phyloP scores from a whole-genome alignment of 2,329 filamentous ascomycete species.

The Microcera coccophila region DNA sequence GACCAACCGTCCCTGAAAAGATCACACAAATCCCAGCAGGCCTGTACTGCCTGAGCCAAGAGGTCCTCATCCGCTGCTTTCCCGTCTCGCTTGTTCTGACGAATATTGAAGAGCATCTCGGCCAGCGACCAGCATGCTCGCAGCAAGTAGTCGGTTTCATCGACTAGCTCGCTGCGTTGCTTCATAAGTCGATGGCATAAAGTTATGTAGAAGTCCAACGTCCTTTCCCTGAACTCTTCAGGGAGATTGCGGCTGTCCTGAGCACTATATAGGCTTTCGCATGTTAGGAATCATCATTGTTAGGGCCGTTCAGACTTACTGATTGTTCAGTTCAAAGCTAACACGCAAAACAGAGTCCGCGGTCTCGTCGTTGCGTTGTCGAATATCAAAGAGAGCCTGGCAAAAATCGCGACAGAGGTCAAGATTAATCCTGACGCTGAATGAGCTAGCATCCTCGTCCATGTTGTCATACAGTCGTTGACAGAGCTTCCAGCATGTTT shows the following conservation, averaged over 20 bases:
- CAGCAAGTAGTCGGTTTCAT: conserved; percentile 80
- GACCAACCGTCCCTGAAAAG: conserved; percentile 92
- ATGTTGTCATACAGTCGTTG: conserved; percentile 81
- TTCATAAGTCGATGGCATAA: conserved; percentile 96
- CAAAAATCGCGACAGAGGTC: conserved; percentile 91
- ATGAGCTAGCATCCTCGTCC: conserved; percentile 63
- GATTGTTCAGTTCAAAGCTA: conserved; percentile 93
- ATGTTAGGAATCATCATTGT: conserved; percentile 23
- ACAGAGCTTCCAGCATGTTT: conserved; percentile 88
- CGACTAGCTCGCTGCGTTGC: conserved; percentile 71
- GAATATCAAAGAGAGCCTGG: conserved; percentile 83
- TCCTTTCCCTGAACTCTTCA: conserved; percentile 82
- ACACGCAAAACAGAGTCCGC: conserved; percentile 85
- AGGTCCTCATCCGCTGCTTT: conserved; percentile 76
- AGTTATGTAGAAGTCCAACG: conserved; percentile 90
- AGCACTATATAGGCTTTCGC: conserved; percentile 71
- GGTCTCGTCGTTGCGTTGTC: conserved; percentile 70
- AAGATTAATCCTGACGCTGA: conserved; percentile 68
- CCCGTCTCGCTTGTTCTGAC: conserved; percentile 74
- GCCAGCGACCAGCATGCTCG: conserved; percentile 85
- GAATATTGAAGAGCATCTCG: conserved; percentile 87
- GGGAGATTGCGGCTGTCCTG: conserved; percentile 76
- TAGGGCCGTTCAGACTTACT: conserved; percentile 46
- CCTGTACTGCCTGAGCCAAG: conserved; percentile 81
- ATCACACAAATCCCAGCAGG: conserved; percentile 92